A percentile compares a stretch with the other conserved stretches of the same genome.
phyloP scores from a whole-genome alignment of 176 grass and related monocot genomes.

The Rhynchospora pubera region DNA sequence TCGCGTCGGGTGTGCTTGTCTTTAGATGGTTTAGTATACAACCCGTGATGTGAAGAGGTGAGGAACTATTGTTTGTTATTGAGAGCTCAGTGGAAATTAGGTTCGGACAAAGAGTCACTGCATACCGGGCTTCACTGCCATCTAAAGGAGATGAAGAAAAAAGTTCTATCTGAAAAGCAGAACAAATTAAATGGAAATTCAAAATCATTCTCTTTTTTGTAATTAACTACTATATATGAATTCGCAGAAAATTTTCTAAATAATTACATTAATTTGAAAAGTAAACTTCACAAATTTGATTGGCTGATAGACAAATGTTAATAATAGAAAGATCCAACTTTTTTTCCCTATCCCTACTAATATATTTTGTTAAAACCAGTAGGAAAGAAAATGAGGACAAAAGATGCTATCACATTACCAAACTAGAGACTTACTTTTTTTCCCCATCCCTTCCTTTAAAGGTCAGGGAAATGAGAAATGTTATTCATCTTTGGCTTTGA shows the following conservation, averaged over 20 bases:
- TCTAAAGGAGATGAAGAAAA: constrained; percentile 29
- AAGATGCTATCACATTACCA: too few relatives aligned
- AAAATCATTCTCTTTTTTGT: neutral
- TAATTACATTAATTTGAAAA: too few relatives aligned
- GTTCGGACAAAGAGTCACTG: constrained; percentile 45
- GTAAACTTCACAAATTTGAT: too few relatives aligned
- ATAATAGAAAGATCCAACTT: too few relatives aligned
- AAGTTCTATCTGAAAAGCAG: constrained; percentile 38
- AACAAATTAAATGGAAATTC: neutral
- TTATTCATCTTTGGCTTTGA: too few relatives aligned
- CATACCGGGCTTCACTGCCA: constrained; percentile 37
- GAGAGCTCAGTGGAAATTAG: constrained; percentile 35
- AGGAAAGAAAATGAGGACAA: too few relatives aligned
- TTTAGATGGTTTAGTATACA: constrained; percentile 62
- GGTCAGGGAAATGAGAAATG: too few relatives aligned
- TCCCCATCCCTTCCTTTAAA: too few relatives aligned
- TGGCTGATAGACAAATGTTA: too few relatives aligned
- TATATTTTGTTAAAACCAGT: too few relatives aligned
- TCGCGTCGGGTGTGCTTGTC: constrained; percentile 74
- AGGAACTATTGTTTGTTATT: constrained; percentile 27
- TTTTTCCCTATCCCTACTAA: too few relatives aligned
- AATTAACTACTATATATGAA: neutral
- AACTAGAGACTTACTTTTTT: too few relatives aligned
- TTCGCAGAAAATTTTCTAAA: neutral
- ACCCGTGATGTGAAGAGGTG: constrained; percentile 39